Base-by-base conservation (phyloP, 164 flowering plant species). In the Buxus sempervirens region DNA sequence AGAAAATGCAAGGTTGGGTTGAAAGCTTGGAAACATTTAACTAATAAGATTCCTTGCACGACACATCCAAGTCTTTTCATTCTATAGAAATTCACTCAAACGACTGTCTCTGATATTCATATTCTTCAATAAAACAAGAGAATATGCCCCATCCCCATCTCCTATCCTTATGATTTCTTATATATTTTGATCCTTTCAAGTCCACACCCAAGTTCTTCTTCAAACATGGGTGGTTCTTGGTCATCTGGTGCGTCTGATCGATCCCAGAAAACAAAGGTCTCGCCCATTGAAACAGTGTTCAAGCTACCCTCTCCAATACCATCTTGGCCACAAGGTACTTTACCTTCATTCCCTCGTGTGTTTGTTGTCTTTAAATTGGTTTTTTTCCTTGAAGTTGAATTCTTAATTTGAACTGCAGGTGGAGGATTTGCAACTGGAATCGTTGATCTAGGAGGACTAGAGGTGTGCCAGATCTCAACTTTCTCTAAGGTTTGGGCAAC, bases 401-500 rank as follows among this genome's bases (percentile, higher is more conserved):
- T n/a, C 55, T 27, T 21, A 21, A 14, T 21, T 75, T 70, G 38
- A 54, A 5, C 61, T 60, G 24, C 67, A 89, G 96, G 93, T 27
- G 82, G 62, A 7, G 96, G 88, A 38, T 91, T 94, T 78, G 95
- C 76, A 22, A 84, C 54, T 19, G 97, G 98, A 65, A 76, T 15
- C 22, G 88, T 91, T 60, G 87, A 85, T 72, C 75, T 95, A 1
- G 97, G 97, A 68, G 93, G 90, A n/a, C 67, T 92, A 48, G 74
- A 69, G 68, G 86, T 86, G 21, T 53, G 80, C 19, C 89, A 84
- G 63, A 60, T 92, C 22, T 72, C 87, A 65, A 59, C 85, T 3
- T 88, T 90, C 75, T 73, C 53, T 62, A 89, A 86, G 75, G 68
- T 95, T 20, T 94, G 97, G 97, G 81, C 90, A 2, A 73, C 83